Base-by-base conservation (phyloP, 73 alveolate species). In the Symbiodinium pilosum region DNA sequence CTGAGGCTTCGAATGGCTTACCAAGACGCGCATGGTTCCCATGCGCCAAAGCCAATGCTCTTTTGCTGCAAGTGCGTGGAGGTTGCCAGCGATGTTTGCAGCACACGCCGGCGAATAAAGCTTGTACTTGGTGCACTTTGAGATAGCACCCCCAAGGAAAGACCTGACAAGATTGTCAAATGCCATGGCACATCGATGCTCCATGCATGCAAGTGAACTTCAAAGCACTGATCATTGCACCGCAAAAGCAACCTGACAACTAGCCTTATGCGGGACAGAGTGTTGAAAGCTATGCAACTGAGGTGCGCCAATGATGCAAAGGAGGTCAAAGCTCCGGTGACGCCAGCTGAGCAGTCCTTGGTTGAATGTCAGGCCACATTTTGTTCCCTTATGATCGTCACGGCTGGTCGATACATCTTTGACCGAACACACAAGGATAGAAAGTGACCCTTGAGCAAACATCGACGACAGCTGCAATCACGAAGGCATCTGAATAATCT, bases 311-410 rank as follows among this genome's bases (percentile, higher is more conserved):
- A 2, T 34, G 94, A 32, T 9, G 94, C 84, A 30, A 87, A 87
- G 94, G 94, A 87, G 64, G 84, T 54, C 85, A 87, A 39, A 6
- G 64, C 41, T 3, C 94, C 94, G 30, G 94, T 52, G 43, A 87
- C 94, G 9, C 84, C 5, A 20, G 84, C 84, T 11, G 94, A 52
- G 38, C 94, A 87, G 54, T 32, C 54, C 94, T 87, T 30, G 52
- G 93, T 47, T 47, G 59, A 14, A 9, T 47, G n/a, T n/a, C n/a
- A n/a, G n/a, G n/a, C n/a, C n/a, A n/a, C n/a, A n/a, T n/a, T n/a
- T n/a, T n/a, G n/a, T n/a, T n/a, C n/a, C n/a, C n/a, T n/a, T n/a
- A n/a, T n/a, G n/a, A n/a, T n/a, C n/a, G n/a, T n/a, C n/a, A n/a
- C n/a, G n/a, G n/a, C n/a, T n/a, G n/a, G n/a, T n/a, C n/a, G n/a